A percentile compares a stretch with the other conserved stretches of the same genome.
phyloP scores from a whole-genome alignment of 164 flowering plant species.

The Piper longum region DNA sequence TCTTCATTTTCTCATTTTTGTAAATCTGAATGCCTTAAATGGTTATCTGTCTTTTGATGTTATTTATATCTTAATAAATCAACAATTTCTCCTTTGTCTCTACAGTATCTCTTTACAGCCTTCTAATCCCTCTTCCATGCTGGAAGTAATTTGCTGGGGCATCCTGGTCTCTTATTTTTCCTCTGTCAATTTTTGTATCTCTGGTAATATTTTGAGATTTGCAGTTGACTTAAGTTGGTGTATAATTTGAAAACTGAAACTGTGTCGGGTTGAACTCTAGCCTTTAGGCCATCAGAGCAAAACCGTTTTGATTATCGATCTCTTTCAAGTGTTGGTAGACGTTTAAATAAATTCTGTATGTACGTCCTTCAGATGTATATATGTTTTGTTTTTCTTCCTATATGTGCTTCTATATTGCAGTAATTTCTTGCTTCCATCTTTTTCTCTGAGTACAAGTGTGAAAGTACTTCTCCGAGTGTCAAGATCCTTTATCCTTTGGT shows the following conservation, averaged over 20 bases:
- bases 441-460: too few species aligned
- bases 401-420: too few species aligned
- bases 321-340: too few species aligned
- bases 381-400: too few species aligned
- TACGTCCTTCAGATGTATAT: too few species aligned
- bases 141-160: neutral
- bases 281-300: neutral
- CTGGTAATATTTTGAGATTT: neutral
- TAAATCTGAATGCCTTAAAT: neutral
- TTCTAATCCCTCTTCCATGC: neutral
- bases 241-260: neutral
- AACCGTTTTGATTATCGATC: neutral
- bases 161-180: neutral
- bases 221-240: neutral
- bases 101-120: neutral
- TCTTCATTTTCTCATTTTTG: neutral
- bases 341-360: too few species aligned
- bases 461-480: too few species aligned
- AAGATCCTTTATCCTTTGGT: too few species aligned
- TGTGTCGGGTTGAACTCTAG: neutral
- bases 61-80: neutral
- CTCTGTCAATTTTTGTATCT: neutral
- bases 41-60: neutral
- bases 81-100: neutral
- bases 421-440: too few species aligned